Evolutionary conservation across 805 yeast species (phyloP), one percentile per base, ranked within the genome.

Genomic region (Yamadazyma ubonensis): DNA sequence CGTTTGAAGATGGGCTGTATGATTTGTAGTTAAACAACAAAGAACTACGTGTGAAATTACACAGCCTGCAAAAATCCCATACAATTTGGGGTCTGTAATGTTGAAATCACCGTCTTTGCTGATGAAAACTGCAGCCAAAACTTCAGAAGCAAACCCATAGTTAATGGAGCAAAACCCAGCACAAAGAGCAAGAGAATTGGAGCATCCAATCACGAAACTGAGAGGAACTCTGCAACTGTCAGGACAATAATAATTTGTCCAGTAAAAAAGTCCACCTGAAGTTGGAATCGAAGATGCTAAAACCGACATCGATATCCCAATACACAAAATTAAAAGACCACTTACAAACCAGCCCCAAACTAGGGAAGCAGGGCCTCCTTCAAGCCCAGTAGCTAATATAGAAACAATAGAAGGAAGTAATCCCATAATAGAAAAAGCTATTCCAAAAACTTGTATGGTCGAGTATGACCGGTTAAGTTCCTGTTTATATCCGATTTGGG

Each of bases 321-420:
- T 73, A 8, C 70, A 55, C 40, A 81, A 53, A 41, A 83, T 79
- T 49, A 80, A 76, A 7, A 67, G 43, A 3, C 79, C 71, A 26
- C 86, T 71, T 10, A 78, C 53, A 33, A 79, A 59, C 90, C 91
- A 84, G 33, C 86, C 84, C 90, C 90, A 83, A 3, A 81, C 67
- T 42, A 80, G 68, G 4, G 82, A 79, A 6, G 73, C 78, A 0
- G 86, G 79, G 4, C 89, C 89, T 0, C 83, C 78, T 21, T 75
- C 59, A 10, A 83, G 63, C n/a, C 83, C 82, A 33, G 70, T 66
- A 9, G 65, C 65, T 22, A 81, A 54, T 21, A 73, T 67, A 2
- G 86, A 75, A 0, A 85, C 76, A 39, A 81, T 77, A 8, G 83
- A 75, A 1, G 86, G 86, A 27, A 82, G 61, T 33, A 83, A 59